Percentiles rank a stretch among this genome's conserved stretches.
phyloP scores from a whole-genome alignment of 495 filamentous ascomycete species.

The Neurospora hispaniola region DNA sequence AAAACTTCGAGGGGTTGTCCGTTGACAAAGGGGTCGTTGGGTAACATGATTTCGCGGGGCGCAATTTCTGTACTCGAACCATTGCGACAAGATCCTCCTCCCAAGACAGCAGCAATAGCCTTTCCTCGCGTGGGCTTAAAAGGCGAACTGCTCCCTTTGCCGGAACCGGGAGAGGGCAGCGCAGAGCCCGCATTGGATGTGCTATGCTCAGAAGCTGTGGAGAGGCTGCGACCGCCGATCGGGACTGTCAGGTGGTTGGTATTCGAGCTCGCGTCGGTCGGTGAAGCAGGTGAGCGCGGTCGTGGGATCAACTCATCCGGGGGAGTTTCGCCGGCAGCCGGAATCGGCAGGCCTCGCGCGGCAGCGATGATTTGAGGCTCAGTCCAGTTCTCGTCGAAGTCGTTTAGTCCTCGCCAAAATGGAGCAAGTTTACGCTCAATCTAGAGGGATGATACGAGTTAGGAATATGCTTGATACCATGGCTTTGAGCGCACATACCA shows the following conservation, averaged over 20 bases:
- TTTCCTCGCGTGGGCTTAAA: conserved; percentile 56
- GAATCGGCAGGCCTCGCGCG: conserved; percentile 74
- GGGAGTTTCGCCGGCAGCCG: conserved; percentile 71
- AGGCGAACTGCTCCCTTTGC: conserved; percentile 23
- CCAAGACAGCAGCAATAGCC: conserved; percentile 70
- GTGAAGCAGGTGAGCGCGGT: conserved; percentile 30
- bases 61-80: conserved; percentile 54
- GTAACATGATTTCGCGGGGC: conserved; percentile 68
- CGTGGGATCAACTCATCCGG: conserved; percentile 49
- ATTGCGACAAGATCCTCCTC: conserved; percentile 57
- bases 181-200: conserved; percentile 39
- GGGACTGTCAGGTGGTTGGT: conserved; percentile 64
- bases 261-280: conserved; percentile 26
- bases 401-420: conserved; percentile 89
- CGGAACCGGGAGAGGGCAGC: conserved; percentile 48
- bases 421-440: conserved; percentile 88
- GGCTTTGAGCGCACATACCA: conserved; percentile 45
- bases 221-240: conserved; percentile 63
- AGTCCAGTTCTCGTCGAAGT: conserved; percentile 80
- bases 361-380: conserved; percentile 90
- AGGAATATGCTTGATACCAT: conserved; percentile 1
- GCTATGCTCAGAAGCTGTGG: conserved; percentile 56
- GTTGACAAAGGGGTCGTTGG: conserved; percentile 79
- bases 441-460: conserved; percentile 30
- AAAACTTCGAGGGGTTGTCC: conserved; percentile 86